Conservation (phyloP, 2,329 filamentous ascomycete genomes). For the Xylariaceae sp. region DNA sequence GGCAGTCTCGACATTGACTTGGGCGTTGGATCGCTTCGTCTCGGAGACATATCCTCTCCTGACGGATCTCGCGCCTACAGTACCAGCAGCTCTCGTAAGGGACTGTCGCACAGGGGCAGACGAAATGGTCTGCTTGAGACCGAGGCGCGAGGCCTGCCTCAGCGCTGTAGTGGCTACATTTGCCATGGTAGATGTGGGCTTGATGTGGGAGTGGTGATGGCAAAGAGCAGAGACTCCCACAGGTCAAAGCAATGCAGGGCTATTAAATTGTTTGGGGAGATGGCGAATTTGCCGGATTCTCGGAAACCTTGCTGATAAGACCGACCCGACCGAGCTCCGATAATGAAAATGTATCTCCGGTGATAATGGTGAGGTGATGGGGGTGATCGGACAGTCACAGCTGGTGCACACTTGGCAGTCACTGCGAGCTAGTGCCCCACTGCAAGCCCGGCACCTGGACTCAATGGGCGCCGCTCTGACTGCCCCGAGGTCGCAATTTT, state of each 20-base stretch:
- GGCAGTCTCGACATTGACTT: slow-evolving; percentile 77
- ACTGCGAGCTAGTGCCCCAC: no score
- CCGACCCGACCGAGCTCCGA: background rate
- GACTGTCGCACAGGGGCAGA: slow-evolving; percentile 35
- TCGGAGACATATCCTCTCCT: slow-evolving; percentile 77
- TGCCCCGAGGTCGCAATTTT: no score
- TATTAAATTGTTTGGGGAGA: background rate
- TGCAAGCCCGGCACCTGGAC: no score
- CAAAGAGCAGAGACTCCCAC: slow-evolving; percentile 3
- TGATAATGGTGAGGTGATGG: no score
- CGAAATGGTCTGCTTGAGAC: slow-evolving; percentile 41
- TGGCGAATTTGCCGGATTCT: background rate
- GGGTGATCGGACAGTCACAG: no score
- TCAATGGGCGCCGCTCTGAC: no score
- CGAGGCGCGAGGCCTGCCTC: slow-evolving; percentile 69
- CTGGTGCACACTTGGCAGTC: no score
- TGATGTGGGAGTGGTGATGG: slow-evolving; percentile 13
- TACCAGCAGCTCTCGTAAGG: slow-evolving; percentile 32
- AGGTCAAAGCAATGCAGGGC: slow-evolving; percentile 10
- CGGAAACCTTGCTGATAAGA: background rate
- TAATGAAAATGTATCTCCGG: no score
- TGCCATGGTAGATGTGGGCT: slow-evolving; percentile 48
- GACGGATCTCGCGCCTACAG: slow-evolving; percentile 26
- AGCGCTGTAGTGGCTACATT: slow-evolving; percentile 65
- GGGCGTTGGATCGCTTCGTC: slow-evolving; percentile 74